Evolutionary conservation across 2,329 filamentous ascomycete genomes (phyloP).

Genomic region (Venturiaceae sp.): DNA sequence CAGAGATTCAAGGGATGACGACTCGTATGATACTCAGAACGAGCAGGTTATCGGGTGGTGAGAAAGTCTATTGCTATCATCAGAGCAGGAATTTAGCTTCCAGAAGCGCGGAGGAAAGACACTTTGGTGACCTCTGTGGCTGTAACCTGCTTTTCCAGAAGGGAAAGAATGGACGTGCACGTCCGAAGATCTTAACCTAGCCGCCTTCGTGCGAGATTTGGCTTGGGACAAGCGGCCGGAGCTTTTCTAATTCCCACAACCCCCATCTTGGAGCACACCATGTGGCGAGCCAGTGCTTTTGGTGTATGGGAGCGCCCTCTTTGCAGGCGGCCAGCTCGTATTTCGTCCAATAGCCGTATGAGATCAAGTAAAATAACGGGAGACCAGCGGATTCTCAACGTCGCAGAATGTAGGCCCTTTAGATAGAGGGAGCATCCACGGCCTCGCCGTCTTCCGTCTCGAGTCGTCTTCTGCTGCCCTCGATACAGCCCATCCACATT

Average conservation of each 20-base stretch:
- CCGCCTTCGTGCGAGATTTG: not conserved
- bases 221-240: not conserved
- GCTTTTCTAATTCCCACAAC: not conserved
- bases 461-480: not conserved
- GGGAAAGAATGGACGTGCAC: not conserved
- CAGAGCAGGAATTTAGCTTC: too few species aligned
- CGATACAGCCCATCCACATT: not conserved
- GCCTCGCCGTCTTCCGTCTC: not conserved
- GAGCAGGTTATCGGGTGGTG: not conserved
- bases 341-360: not conserved
- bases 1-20: not conserved
- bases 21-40: not conserved
- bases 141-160: not conserved
- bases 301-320: not conserved
- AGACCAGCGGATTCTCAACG: not conserved
- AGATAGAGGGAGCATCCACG: not conserved
- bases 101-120: too few species aligned
- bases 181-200: not conserved
- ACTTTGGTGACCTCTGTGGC: not conserved
- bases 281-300: not conserved
- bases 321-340: not conserved
- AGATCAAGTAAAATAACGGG: not conserved
- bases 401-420: not conserved
- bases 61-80: too few species aligned
- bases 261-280: not conserved